These are phyloP conservation scores for Geum urbanum DNA, from an alignment of 306 rosid species.

Conservation along the genomic window DNA sequence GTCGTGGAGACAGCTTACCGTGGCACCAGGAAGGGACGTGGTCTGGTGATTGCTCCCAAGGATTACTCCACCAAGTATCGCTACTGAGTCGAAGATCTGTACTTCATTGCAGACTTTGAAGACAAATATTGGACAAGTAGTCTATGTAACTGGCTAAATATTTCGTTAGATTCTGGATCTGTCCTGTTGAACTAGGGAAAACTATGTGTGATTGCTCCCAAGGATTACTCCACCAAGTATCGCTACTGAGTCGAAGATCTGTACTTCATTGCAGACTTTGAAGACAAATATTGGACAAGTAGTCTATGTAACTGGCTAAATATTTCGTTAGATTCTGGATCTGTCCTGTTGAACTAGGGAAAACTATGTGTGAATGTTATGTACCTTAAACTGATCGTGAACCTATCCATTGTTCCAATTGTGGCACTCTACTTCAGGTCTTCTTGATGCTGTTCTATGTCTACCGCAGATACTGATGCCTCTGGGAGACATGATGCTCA, in stretches of 20 bases:
- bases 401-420: not conserved
- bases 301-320: not conserved
- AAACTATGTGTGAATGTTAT: not conserved
- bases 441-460: not conserved
- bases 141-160: not conserved
- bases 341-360: not conserved
- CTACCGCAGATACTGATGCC: not conserved
- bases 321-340: not conserved
- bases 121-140: not conserved
- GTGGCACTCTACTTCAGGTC: not conserved
- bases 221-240: conserved; percentile 67
- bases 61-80: conserved; percentile 79
- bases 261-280: not conserved
- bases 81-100: conserved; percentile 36
- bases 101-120: not conserved
- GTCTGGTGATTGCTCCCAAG: conserved; percentile 13
- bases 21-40: conserved; percentile 12
- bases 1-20: conserved; percentile 59
- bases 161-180: not conserved
- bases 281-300: not conserved
- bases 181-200: too few relatives aligned
- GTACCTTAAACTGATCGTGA: not conserved
- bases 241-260: conserved; percentile 48
- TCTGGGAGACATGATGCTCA: too few relatives aligned
- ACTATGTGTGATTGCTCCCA: conserved; percentile 15